Percentiles rank a stretch among this genome's conserved stretches.
Conservation (phyloP, 2,329 filamentous ascomycete genomes). For the Pseudopithomyces chartarum region DNA sequence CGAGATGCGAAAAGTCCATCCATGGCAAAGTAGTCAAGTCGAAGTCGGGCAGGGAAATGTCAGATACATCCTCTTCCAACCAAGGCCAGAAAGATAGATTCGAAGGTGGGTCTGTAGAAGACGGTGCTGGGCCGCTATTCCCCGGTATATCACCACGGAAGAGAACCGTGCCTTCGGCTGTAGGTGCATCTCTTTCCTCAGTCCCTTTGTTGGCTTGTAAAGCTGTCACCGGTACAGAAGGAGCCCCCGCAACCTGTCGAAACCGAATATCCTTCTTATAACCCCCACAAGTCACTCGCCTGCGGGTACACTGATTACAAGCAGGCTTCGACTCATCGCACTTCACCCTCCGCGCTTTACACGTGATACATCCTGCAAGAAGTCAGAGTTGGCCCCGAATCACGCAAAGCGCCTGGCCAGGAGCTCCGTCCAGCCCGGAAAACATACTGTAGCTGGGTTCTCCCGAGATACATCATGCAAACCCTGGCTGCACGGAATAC, state of each 20-base stretch:
- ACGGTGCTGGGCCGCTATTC: not conserved
- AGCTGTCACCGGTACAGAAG: not conserved
- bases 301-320: conserved; percentile 68
- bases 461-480: not conserved
- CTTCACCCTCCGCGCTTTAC: conserved; percentile 72
- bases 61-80: conserved; percentile 3
- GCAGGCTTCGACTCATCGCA: conserved; percentile 73
- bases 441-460: not conserved
- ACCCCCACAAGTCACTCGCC: conserved; percentile 68
- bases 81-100: conserved; percentile 3
- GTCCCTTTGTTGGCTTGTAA: conserved; percentile 6
- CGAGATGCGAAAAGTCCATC: conserved; percentile 7
- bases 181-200: conserved; percentile 1
- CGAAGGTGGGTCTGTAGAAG: not conserved
- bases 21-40: conserved; percentile 7
- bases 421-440: not conserved
- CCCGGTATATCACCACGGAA: not conserved
- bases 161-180: not conserved
- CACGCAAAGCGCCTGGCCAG: not conserved
- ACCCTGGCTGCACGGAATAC: not conserved
- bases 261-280: conserved; percentile 73
- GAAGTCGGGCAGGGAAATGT: not conserved
- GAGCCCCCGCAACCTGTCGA: conserved; percentile 52
- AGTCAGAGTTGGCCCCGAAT: not conserved
- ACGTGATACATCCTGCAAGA: conserved; percentile 67